These are phyloP conservation scores for Tulasnella calospora DNA, from an alignment of 768 basidiomycete species.

Conservation along the genomic window DNA sequence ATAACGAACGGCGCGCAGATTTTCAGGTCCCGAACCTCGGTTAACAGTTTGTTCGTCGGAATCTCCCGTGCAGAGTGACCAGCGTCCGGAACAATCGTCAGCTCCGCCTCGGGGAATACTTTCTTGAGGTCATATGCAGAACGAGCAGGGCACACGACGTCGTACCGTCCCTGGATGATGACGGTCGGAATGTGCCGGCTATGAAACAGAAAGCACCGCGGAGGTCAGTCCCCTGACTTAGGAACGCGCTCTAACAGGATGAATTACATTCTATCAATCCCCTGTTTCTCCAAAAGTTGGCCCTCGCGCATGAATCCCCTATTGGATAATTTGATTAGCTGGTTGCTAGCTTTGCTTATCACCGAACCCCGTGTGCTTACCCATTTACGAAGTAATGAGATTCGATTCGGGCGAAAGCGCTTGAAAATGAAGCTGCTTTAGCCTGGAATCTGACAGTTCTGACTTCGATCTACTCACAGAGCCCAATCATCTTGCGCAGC, in stretches of 20 bases:
- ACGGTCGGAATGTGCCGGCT: constrained; percentile 87
- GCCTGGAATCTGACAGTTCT: neutral
- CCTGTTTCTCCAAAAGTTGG: constrained; percentile 75
- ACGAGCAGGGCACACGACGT: constrained; percentile 83
- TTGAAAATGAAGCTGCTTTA: constrained; percentile 34
- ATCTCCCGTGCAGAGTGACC: constrained; percentile 79
- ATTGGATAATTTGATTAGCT: neutral
- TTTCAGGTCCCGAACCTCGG: constrained; percentile 47
- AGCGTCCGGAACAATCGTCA: constrained; percentile 76
- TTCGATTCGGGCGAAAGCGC: constrained; percentile 82
- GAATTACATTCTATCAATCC: constrained; percentile 78
- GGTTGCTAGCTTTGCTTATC: neutral
- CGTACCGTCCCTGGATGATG: constrained; percentile 79
- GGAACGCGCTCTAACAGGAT: constrained; percentile 29
- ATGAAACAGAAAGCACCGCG: neutral
- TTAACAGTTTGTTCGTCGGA: constrained; percentile 62
- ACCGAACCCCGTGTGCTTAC: neutral
- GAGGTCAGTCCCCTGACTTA: neutral
- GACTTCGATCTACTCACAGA: constrained; percentile 46
- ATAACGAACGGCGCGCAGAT: neutral
- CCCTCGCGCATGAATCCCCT: constrained; percentile 87
- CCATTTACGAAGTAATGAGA: constrained; percentile 19
- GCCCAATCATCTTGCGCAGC: constrained; percentile 72
- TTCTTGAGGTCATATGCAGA: constrained; percentile 80
- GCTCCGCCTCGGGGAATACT: constrained; percentile 70